Evolutionary conservation across 2,329 filamentous ascomycete genomes (phyloP), one percentile per base, ranked within the genome.

Genomic region (Scortechinia acanthostroma): DNA sequence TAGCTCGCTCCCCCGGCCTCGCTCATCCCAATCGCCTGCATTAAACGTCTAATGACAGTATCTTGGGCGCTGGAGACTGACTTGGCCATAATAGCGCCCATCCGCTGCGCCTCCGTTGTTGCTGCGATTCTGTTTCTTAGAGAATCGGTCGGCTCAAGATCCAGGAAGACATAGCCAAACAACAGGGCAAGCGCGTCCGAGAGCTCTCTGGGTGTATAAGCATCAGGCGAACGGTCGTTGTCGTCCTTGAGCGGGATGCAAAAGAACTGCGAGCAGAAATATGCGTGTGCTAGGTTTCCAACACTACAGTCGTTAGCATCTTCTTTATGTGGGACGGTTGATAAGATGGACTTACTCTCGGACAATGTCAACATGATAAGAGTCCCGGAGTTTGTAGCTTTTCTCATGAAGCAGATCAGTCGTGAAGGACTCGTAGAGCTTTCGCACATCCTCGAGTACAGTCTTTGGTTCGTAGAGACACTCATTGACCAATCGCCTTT

Each of bases 151-250:
- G 65, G 58, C 51, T 79, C 68, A 20, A 74, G 50, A 55, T 77
- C 68, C 55, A 74, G 66, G 65, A 76, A 71, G 49, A 77, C 65
- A 54, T 70, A 63, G 44, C 67, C 69, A 60, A 76, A 80, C 45
- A 79, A 66, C 16, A 73, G 67, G 2, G 73, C 64, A 42, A 77
- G 65, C n/a, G 70, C 64, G 60, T 70, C 71, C 56, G 72, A 75
- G 48, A 74, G 54, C 53, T 75, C 71, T 42, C 73, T 65, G 52
- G 74, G 71, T 2, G 68, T 69, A 57, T 30, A 30, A 10, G 25
- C n/a, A 10, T 30, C n/a, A n/a, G 25, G 10, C 10, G 72, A 74
- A 28, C 72, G 58, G 6, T 70, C 70, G 14, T 59, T 62, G 42
- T 65, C 63, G 15, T 68, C 71, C 58, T 73, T 74, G 48, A 76